Conservation (phyloP, 2,329 filamentous ascomycete genomes). For the Pyrenophora tritici-repentis region DNA sequence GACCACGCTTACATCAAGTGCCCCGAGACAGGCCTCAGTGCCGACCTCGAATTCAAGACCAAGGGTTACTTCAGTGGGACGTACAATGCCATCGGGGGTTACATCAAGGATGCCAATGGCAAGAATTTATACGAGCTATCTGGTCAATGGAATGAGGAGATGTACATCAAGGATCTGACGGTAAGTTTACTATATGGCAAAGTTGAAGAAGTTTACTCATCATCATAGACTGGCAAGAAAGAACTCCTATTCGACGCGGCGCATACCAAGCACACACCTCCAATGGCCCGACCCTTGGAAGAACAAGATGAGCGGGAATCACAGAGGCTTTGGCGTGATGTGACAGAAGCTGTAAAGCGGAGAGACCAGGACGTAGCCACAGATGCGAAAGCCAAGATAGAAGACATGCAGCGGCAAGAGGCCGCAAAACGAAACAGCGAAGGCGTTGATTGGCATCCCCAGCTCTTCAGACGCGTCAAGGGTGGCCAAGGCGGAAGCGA, state of each 20-base stretch:
- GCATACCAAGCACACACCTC: conserved; percentile 75
- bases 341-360: conserved; percentile 78
- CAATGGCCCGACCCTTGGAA: conserved; percentile 73
- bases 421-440: conserved; percentile 78
- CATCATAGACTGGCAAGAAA: conserved; percentile 79
- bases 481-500: conserved; percentile 72
- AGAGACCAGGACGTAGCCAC: conserved; percentile 88
- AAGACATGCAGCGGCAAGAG: conserved; percentile 89
- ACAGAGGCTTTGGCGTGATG: conserved; percentile 82
- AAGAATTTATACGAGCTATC: conserved; percentile 87
- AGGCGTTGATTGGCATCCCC: conserved; percentile 84
- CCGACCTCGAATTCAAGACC: conserved; percentile 97
- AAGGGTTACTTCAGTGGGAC: conserved; percentile 97
- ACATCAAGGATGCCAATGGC: conserved; percentile 84
- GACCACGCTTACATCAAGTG: conserved; percentile 94
- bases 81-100: conserved; percentile 93
- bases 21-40: conserved; percentile 81
- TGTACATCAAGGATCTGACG: conserved; percentile 83
- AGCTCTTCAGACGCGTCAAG: conserved; percentile 77
- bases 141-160: conserved; percentile 91
- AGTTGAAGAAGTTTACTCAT: background rate
- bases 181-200: conserved; percentile 54
- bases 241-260: conserved; percentile 88
- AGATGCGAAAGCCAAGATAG: conserved; percentile 93
- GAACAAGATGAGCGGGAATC: conserved; percentile 93